Conservation (phyloP, 2,329 filamentous ascomycete species). For the Coniochaeta ligniaria region DNA sequence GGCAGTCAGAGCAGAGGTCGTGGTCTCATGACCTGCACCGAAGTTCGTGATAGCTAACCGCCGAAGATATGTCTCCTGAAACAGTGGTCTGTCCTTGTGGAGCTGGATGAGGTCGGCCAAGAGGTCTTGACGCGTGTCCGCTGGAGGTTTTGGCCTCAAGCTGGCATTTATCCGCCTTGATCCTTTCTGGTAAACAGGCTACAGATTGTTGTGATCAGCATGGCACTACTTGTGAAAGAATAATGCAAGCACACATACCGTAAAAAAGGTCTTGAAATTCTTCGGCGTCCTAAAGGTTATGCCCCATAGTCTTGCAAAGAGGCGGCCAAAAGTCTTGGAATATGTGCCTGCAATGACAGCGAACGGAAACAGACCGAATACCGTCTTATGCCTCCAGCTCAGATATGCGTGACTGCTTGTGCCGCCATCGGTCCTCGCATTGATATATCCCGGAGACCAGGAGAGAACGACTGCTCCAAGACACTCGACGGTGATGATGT, state of each 20-base stretch:
- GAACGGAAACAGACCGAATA: slow-evolving; percentile 42
- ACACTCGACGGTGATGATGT: slow-evolving; percentile 45
- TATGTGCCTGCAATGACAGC: slow-evolving; percentile 30
- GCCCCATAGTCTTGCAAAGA: slow-evolving; percentile 35
- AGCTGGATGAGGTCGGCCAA: slow-evolving; percentile 38
- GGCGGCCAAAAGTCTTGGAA: slow-evolving; percentile 25
- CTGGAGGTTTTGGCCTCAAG: slow-evolving; percentile 6
- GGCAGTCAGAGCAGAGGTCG: slow-evolving; percentile 44
- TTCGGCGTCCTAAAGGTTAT: slow-evolving; percentile 35
- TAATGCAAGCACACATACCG: slow-evolving; percentile 23
- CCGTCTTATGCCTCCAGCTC: slow-evolving; percentile 43
- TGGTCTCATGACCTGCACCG: slow-evolving; percentile 47
- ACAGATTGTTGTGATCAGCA: background rate
- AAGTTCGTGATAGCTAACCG: slow-evolving; percentile 49
- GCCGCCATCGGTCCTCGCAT: slow-evolving; percentile 33
- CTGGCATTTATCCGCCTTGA: slow-evolving; percentile 15
- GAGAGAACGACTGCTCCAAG: slow-evolving; percentile 41
- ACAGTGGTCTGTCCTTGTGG: slow-evolving; percentile 35
- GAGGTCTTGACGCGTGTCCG: slow-evolving; percentile 29
- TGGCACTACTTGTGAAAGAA: background rate
- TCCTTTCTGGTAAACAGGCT: slow-evolving; percentile 19
- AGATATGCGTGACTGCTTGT: slow-evolving; percentile 41
- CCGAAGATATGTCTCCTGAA: slow-evolving; percentile 38
- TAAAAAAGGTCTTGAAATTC: slow-evolving; percentile 41
- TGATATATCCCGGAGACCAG: slow-evolving; percentile 43